Evolutionary conservation across 2,329 filamentous ascomycete species (phyloP).

Genomic region (Colletotrichum truncatum): DNA sequence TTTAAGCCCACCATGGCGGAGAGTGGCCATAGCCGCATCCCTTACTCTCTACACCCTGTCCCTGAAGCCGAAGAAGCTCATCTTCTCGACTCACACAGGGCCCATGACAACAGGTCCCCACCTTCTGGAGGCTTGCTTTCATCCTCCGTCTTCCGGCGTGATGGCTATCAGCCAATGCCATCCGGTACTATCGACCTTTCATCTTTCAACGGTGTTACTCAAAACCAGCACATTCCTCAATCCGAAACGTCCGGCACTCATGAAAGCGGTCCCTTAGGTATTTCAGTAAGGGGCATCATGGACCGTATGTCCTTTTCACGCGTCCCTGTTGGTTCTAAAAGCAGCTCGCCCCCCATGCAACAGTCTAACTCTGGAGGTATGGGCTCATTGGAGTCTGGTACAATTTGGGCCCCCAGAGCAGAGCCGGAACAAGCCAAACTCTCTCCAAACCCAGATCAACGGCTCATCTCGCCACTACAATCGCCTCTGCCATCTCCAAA

Average conservation of each 20-base stretch:
- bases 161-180: constrained; percentile 20
- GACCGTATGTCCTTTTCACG: constrained; percentile 8
- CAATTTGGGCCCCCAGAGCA: not conserved
- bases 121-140: constrained; percentile 2
- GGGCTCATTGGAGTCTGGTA: not conserved
- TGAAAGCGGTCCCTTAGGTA: not conserved
- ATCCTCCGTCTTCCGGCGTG: constrained; percentile 2
- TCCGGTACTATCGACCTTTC: constrained; percentile 22
- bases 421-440: not conserved
- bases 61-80: constrained; percentile 18
- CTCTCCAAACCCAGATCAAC: not conserved
- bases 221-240: not conserved
- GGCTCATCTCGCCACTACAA: constrained; percentile 18
- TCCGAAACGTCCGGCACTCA: not conserved
- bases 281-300: not conserved
- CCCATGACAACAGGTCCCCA: not conserved
- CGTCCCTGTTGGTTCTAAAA: constrained; percentile 30
- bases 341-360: constrained; percentile 5
- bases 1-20: not conserved
- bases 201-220: not conserved
- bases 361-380: not conserved
- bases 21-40: not conserved
- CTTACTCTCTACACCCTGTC: constrained; percentile 7
- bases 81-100: constrained; percentile 1
- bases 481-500: not conserved